phyloP scores from a whole-genome alignment of 805 yeast species.

The Ogataea degrootiae region DNA sequence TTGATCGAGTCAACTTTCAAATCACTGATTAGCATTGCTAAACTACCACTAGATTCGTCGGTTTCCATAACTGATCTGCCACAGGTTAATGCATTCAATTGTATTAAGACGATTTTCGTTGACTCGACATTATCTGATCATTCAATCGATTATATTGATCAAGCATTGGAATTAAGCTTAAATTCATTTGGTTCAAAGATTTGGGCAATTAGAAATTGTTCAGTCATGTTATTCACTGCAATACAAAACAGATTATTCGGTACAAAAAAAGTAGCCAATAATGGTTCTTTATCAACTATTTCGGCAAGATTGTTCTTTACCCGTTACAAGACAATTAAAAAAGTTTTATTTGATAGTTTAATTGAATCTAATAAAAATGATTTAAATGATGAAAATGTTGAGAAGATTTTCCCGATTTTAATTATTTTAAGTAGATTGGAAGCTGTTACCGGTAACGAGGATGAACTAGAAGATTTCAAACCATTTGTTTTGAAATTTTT shows the following conservation, averaged over 20 bases:
- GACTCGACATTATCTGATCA: constrained; percentile 62
- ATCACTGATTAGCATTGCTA: constrained; percentile 50
- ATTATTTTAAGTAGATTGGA: constrained; percentile 68
- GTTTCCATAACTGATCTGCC: constrained; percentile 65
- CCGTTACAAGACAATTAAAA: constrained; percentile 50
- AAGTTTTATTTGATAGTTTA: constrained; percentile 42
- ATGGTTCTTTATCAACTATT: constrained; percentile 20
- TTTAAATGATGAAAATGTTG: constrained; percentile 35
- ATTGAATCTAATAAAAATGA: constrained; percentile 21
- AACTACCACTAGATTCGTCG: constrained; percentile 37
- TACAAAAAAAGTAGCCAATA: constrained; percentile 34
- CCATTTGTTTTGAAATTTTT: constrained; percentile 45
- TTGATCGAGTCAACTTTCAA: constrained; percentile 48
- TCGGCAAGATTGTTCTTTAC: constrained; percentile 64
- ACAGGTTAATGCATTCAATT: constrained; percentile 90
- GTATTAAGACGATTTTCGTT: constrained; percentile 67
- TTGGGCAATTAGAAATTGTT: constrained; percentile 91
- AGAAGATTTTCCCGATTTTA: constrained; percentile 69
- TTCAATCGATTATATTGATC: constrained; percentile 48
- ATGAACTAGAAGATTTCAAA: constrained; percentile 48
- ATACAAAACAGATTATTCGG: constrained; percentile 80
- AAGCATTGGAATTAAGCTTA: constrained; percentile 58
- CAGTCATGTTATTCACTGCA: constrained; percentile 88
- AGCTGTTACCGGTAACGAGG: constrained; percentile 46
- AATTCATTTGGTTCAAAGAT: constrained; percentile 55